Evolutionary conservation across 225 moss, liverwort and hornwort genomes (phyloP).

Genomic region (Ulota crispa): DNA sequence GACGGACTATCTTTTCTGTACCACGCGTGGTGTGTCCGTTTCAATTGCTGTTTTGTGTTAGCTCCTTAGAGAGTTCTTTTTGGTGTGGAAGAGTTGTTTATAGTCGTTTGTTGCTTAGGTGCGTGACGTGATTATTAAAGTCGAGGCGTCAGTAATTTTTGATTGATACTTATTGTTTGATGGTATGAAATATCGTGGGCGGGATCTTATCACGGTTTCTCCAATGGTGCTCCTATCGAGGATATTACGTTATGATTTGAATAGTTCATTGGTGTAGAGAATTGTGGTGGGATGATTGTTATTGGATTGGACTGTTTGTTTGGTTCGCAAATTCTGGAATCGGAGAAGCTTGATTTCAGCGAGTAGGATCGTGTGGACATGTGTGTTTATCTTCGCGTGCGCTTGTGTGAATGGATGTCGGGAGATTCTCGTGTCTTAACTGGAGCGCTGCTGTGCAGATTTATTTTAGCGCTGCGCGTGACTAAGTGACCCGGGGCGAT

Average conservation of each 20-base stretch:
- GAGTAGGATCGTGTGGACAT: neutral
- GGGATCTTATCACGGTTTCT: neutral
- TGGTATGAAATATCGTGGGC: neutral
- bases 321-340: neutral
- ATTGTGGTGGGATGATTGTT: neutral
- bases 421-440: slow-evolving; percentile 1
- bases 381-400: neutral
- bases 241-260: neutral
- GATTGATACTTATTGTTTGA: neutral
- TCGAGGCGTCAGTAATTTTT: neutral
- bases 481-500: slow-evolving; percentile 12
- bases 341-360: neutral
- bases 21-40: neutral
- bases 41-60: neutral
- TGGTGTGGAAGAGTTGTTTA: neutral
- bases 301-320: neutral
- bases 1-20: neutral
- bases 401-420: neutral
- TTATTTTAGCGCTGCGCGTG: neutral
- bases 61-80: neutral
- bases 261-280: neutral
- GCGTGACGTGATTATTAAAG: neutral
- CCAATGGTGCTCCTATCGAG: neutral
- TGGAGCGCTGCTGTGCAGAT: slow-evolving; percentile 18
- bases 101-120: neutral